phyloP scores from a whole-genome alignment of 2,329 filamentous ascomycete species.

The Calonectria hongkongensis region DNA sequence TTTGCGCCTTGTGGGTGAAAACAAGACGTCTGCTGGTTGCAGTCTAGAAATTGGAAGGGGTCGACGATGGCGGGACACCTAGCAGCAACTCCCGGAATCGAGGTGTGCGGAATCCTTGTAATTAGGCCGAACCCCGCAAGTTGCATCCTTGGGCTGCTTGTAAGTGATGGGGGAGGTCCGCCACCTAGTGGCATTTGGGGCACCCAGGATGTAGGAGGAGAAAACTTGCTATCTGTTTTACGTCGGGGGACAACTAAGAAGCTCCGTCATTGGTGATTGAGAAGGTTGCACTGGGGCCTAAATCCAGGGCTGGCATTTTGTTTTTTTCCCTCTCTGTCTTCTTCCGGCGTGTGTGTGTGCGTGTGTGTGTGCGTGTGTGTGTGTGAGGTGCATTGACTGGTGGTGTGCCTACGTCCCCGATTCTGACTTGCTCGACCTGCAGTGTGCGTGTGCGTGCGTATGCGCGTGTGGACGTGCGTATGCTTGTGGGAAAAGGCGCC shows the following conservation, averaged over 20 bases:
- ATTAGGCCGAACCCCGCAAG: constrained; percentile 30
- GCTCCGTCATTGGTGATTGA: constrained; percentile 9
- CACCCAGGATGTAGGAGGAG: not conserved
- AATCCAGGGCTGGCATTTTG: not conserved
- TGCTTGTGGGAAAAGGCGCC: constrained; percentile 16
- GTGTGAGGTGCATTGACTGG: not conserved
- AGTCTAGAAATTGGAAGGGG: constrained; percentile 15
- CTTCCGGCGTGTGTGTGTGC: not conserved
- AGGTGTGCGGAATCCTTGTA: constrained; percentile 20
- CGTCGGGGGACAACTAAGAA: not conserved
- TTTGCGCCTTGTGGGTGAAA: constrained; percentile 1
- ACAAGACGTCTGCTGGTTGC: constrained; percentile 11
- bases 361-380: not conserved
- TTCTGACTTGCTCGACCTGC: constrained; percentile 5
- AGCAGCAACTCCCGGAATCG: constrained; percentile 1
- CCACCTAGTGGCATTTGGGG: not conserved
- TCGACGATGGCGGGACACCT: not conserved
- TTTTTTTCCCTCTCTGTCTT: not conserved
- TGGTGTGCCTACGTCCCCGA: not conserved
- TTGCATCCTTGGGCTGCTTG: constrained; percentile 25
- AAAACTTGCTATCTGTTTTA: not conserved
- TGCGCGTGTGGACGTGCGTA: not conserved
- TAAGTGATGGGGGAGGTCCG: constrained; percentile 9
- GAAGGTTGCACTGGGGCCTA: constrained; percentile 13
- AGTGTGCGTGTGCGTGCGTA: not conserved